These are phyloP conservation scores for Hirschfeldia incana DNA, from an alignment of 345 rosid species.

Conservation along the genomic window DNA sequence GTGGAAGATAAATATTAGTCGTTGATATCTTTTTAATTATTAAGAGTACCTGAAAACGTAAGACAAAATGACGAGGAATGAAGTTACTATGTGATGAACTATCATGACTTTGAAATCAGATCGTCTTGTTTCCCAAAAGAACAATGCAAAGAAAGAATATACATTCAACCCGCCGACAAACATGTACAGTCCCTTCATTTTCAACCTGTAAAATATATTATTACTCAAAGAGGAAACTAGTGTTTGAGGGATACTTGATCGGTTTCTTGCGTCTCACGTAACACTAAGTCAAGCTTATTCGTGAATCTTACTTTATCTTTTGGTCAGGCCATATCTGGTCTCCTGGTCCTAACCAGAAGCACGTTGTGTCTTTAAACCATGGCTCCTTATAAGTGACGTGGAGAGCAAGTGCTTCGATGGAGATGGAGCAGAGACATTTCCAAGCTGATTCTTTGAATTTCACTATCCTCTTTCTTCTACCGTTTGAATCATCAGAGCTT, in stretches of 20 bases:
- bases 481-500: slow-evolving; percentile 32
- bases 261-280: slow-evolving; percentile 2
- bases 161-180: slow-evolving; percentile 66
- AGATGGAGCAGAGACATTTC: slow-evolving; percentile 73
- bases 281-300: not conserved
- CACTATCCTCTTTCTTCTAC: slow-evolving; percentile 53
- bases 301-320: slow-evolving; percentile 59
- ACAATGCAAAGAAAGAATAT: slow-evolving; percentile 68
- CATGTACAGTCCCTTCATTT: slow-evolving; percentile 69
- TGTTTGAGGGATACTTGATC: not conserved
- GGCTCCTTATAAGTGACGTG: slow-evolving; percentile 68
- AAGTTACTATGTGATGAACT: slow-evolving; percentile 65
- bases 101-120: slow-evolving; percentile 64
- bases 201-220: slow-evolving; percentile 44
- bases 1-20: not conserved
- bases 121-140: slow-evolving; percentile 85
- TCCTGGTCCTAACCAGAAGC: slow-evolving; percentile 84
- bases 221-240: not conserved
- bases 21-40: not conserved
- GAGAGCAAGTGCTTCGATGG: slow-evolving; percentile 61
- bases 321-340: slow-evolving; percentile 80
- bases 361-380: slow-evolving; percentile 70
- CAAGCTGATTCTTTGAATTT: slow-evolving; percentile 92
- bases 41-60: slow-evolving; percentile 58
- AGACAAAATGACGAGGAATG: slow-evolving; percentile 57